These are phyloP conservation scores for Lipomyces orientalis DNA, from an alignment of 805 yeast species.

Conservation along the genomic window DNA sequence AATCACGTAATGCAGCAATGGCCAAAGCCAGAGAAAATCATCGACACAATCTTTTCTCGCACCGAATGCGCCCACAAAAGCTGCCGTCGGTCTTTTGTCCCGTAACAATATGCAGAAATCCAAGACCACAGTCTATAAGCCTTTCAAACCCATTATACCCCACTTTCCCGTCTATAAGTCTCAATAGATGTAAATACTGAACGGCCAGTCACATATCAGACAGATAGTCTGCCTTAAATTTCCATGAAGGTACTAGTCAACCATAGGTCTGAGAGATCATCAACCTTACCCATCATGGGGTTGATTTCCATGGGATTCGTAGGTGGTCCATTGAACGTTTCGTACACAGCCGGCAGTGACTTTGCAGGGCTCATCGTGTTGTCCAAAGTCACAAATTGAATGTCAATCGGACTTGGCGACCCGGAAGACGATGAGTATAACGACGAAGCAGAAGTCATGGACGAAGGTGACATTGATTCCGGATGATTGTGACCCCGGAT, in stretches of 20 bases:
- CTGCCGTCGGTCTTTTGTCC: too few species aligned
- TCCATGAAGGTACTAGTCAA: constrained; percentile 23
- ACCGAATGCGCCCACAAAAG: too few species aligned
- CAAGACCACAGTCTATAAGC: neutral
- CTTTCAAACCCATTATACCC: neutral
- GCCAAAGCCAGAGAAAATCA: too few species aligned
- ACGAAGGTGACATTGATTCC: constrained; percentile 31
- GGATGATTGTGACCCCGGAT: constrained; percentile 20
- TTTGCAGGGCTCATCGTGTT: neutral
- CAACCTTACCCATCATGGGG: constrained; percentile 13
- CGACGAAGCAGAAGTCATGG: constrained; percentile 30
- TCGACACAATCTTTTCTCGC: neutral
- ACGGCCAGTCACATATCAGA: neutral
- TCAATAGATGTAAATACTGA: neutral
- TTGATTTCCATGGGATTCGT: constrained; percentile 11
- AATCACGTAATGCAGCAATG: too few species aligned
- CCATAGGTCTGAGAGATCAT: constrained; percentile 27
- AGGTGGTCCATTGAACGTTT: constrained; percentile 1
- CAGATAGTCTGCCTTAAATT: constrained; percentile 1
- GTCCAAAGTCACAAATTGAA: constrained; percentile 10
- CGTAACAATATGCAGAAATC: too few species aligned
- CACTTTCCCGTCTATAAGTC: neutral
- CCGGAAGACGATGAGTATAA: constrained; percentile 21
- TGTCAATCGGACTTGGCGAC: constrained; percentile 26
- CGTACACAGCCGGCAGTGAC: neutral